phyloP scores from a whole-genome alignment of 345 rosid species.

The Moricandia arvensis region DNA sequence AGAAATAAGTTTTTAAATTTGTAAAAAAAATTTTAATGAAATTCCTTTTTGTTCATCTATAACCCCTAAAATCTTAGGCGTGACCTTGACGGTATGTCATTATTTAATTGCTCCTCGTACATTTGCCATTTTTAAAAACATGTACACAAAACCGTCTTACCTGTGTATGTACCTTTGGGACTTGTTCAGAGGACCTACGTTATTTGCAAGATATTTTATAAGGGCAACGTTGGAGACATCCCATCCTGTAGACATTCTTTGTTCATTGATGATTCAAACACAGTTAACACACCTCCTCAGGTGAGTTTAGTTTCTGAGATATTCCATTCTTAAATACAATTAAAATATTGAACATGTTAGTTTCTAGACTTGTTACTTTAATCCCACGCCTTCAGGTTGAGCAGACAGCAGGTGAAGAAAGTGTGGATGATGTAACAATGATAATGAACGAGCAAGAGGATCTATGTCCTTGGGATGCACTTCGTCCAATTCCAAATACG shows the following conservation, averaged over 20 bases:
- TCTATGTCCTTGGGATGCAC: background rate
- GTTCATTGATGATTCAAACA: background rate
- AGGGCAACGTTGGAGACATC: background rate
- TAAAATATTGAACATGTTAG: too few relatives aligned
- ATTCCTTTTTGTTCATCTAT: too few relatives aligned
- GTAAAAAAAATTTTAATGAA: too few relatives aligned
- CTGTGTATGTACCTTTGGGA: background rate
- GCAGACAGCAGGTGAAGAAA: background rate
- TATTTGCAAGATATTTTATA: constrained; percentile 2
- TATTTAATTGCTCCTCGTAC: too few relatives aligned
- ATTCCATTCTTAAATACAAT: background rate
- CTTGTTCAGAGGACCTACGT: background rate
- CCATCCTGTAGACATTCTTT: background rate
- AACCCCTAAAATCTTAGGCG: too few relatives aligned
- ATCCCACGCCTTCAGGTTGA: background rate
- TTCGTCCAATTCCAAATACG: background rate
- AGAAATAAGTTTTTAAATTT: too few relatives aligned
- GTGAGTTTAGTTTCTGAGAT: constrained; percentile 8
- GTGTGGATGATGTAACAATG: background rate
- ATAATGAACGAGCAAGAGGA: background rate
- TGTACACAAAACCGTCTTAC: background rate
- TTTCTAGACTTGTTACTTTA: too few relatives aligned
- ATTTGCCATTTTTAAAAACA: background rate
- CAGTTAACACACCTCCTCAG: background rate
- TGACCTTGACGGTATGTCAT: too few relatives aligned